These are phyloP conservation scores for Nicotiana paniculata DNA, from an alignment of 257 asterid species.

Conservation along the genomic window DNA sequence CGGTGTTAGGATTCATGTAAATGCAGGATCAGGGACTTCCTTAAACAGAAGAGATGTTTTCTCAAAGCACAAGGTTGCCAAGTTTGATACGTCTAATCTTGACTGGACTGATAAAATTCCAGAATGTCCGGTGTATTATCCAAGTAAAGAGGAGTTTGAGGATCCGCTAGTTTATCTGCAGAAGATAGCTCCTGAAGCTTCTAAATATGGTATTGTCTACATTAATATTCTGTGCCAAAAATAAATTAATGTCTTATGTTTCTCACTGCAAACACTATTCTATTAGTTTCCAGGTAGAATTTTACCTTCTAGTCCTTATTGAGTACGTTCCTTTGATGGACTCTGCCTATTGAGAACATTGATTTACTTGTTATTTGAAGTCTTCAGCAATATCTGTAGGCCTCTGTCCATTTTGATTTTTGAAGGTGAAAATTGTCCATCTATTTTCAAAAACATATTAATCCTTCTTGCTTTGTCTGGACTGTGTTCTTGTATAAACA, in stretches of 20 bases:
- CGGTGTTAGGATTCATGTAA: conserved; percentile 56
- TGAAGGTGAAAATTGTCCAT: not conserved
- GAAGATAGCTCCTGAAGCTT: conserved; percentile 95
- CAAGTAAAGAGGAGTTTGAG: conserved; percentile 79
- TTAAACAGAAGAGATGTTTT: conserved; percentile 47
- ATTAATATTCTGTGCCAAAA: not conserved
- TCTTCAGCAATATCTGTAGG: not conserved
- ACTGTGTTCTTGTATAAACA: not conserved
- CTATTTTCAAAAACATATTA: not conserved
- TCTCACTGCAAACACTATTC: not conserved
- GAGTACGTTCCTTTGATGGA: not conserved
- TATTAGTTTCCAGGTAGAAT: not conserved
- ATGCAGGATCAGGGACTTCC: conserved; percentile 27
- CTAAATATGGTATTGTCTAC: conserved; percentile 60
- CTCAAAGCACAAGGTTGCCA: conserved; percentile 55
- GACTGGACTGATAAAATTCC: conserved; percentile 80
- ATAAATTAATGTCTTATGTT: not conserved
- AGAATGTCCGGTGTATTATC: conserved; percentile 82
- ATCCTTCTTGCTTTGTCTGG: conserved; percentile 1
- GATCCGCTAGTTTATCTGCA: conserved; percentile 87
- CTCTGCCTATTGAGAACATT: not conserved
- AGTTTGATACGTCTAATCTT: conserved; percentile 59
- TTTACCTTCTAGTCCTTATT: not conserved
- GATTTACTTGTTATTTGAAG: not conserved
- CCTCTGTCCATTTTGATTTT: not conserved